Base-by-base conservation (phyloP, 2,329 filamentous ascomycete genomes). In the Neopestalotiopsis rosae region DNA sequence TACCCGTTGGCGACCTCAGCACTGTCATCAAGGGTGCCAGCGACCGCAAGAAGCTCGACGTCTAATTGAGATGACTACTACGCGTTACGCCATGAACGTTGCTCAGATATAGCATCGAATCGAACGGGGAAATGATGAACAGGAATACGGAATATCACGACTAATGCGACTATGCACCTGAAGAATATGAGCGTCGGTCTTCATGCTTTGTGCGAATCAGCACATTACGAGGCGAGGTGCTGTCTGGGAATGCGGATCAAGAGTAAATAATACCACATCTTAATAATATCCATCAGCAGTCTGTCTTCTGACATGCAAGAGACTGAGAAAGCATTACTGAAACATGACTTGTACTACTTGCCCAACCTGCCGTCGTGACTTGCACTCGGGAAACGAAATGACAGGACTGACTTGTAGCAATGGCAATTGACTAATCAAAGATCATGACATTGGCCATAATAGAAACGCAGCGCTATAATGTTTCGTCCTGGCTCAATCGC, bases 1-100 rank as follows among this genome's bases (percentile, higher is more conserved):
- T 74, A 20, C 71, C 71, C 13, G 69, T 74, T 30, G 72, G 72
- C 10, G 72, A 74, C 52, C 68, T 73, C 17, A 74, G 72, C 69
- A 74, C 72, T 12, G 62, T 57, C 17, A 61, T 74, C 56, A 69
- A 66, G 3, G 67, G 72, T 13, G 70, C 56, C 7, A 72, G 69
- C 61, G 71, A 71, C 24, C 67, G 67, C 14, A 42, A 17, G 14
- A 67, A 61, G 34, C 20, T 56, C 6, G 24, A 17, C 3, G 65
- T 61, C 1, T 67, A 67, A 45, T 20, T 13, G 49, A 20, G 2
- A 6, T 28, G 12, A 13, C 24, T 17, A 17, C 30, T 34, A 30
- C 30, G 57, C 7, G 24, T 34, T 32, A 30, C 57, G n/a, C n/a
- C 17, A 52, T 52, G 2, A 52, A 52, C 17, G 20, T 52, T n/a